Conservation (phyloP, 2,329 filamentous ascomycete genomes). For the Bipolaris oryzae region DNA sequence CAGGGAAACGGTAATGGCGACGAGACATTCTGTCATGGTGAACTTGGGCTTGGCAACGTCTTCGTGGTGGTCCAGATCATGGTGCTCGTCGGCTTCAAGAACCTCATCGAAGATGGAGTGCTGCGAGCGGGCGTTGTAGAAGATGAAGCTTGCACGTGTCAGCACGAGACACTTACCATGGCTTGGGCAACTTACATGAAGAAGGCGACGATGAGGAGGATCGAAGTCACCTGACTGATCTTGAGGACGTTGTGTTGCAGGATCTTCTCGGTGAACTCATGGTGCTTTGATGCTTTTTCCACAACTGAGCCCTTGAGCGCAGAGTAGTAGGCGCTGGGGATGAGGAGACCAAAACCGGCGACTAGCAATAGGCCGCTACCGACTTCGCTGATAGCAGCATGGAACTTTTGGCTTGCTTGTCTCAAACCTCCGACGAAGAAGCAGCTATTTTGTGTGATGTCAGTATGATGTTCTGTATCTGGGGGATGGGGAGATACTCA, state of each 20-base stretch:
- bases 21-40: conserved; percentile 73
- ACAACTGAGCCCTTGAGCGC: conserved; percentile 53
- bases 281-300: conserved; percentile 32
- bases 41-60: conserved; percentile 70
- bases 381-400: conserved; percentile 77
- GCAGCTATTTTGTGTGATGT: conserved; percentile 53
- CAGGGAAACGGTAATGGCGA: conserved; percentile 70
- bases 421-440: conserved; percentile 78
- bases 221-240: conserved; percentile 46
- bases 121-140: conserved; percentile 76
- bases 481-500: not conserved
- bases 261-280: conserved; percentile 41
- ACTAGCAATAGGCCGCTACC: conserved; percentile 78
- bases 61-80: conserved; percentile 66
- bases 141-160: conserved; percentile 56
- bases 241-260: conserved; percentile 44
- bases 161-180: too few relatives aligned
- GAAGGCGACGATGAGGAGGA: conserved; percentile 46
- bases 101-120: conserved; percentile 79
- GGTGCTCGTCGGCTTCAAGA: conserved; percentile 72
- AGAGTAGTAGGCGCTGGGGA: conserved; percentile 45
- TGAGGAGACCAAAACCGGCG: conserved; percentile 64
- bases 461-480: not conserved
- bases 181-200: conserved; percentile 40
- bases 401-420: conserved; percentile 72